These are phyloP conservation scores for Phytophthora gonapodyides DNA, from an alignment of 352 stramenopile species.

Conservation along the genomic window DNA sequence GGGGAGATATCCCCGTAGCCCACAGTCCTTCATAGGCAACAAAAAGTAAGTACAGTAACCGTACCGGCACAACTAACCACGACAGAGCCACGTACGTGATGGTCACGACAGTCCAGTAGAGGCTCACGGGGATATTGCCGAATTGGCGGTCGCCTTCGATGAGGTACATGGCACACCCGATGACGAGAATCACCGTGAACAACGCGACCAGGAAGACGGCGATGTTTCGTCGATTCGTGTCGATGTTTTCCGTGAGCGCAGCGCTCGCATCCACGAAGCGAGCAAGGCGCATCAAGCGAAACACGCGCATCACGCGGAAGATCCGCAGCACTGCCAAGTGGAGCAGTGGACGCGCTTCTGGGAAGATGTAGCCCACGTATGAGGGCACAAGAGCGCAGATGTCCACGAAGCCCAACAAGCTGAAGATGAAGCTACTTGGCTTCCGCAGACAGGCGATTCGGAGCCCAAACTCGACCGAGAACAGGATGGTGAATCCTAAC, in stretches of 20 bases:
- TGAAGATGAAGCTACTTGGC: slow-evolving; percentile 67
- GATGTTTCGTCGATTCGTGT: slow-evolving; percentile 79
- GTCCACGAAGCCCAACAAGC: slow-evolving; percentile 75
- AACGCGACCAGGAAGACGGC: slow-evolving; percentile 75
- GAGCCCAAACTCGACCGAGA: slow-evolving; percentile 77
- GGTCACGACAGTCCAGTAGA: slow-evolving; percentile 87
- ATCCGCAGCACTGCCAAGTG: slow-evolving; percentile 77
- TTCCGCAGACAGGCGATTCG: slow-evolving; percentile 67
- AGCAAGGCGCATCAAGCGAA: slow-evolving; percentile 71
- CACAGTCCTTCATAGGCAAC: slow-evolving; percentile 40
- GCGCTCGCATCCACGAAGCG: slow-evolving; percentile 77
- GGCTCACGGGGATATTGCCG: slow-evolving; percentile 81
- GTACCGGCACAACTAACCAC: too few species aligned
- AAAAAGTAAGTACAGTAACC: too few species aligned
- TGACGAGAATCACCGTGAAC: slow-evolving; percentile 80
- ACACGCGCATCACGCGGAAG: slow-evolving; percentile 83
- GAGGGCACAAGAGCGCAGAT: slow-evolving; percentile 78
- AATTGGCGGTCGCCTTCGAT: slow-evolving; percentile 80
- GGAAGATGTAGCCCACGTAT: slow-evolving; percentile 75
- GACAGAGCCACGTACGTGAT: slow-evolving; percentile 42
- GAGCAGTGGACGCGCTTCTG: slow-evolving; percentile 62
- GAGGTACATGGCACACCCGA: slow-evolving; percentile 83
- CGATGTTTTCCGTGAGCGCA: slow-evolving; percentile 76
- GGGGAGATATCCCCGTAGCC: slow-evolving; percentile 84
- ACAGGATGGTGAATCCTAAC: slow-evolving; percentile 82